These are phyloP conservation scores for Hirsutella minnesotensis DNA, from an alignment of 2,329 filamentous ascomycete genomes.

Conservation along the genomic window DNA sequence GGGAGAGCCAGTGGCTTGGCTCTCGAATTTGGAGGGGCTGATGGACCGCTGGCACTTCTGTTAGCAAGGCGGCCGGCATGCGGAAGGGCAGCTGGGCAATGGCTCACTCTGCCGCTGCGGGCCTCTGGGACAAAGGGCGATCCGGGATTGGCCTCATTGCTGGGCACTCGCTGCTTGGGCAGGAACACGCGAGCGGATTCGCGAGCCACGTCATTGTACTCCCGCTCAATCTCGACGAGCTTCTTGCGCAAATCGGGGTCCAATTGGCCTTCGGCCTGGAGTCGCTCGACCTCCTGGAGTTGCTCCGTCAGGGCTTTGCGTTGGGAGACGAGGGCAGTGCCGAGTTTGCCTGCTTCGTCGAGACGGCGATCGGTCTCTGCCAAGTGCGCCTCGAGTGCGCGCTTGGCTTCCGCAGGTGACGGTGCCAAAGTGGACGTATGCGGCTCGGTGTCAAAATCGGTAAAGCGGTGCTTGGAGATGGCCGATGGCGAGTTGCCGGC, in stretches of 20 bases:
- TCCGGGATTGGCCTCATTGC: slow-evolving; percentile 44
- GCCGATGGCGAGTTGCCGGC: slow-evolving; percentile 25
- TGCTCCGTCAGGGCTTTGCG: slow-evolving; percentile 72
- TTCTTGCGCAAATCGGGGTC: slow-evolving; percentile 72
- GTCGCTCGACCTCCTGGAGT: slow-evolving; percentile 71
- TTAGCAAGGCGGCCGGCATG: slow-evolving; percentile 6
- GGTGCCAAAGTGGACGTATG: slow-evolving; percentile 66
- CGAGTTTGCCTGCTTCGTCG: slow-evolving; percentile 81
- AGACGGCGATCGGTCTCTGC: slow-evolving; percentile 85
- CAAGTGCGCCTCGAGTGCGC: slow-evolving; percentile 81
- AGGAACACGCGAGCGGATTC: slow-evolving; percentile 85
- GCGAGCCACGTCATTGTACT: slow-evolving; percentile 86
- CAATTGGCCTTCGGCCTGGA: slow-evolving; percentile 65
- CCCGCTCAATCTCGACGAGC: slow-evolving; percentile 77
- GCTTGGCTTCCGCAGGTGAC: slow-evolving; percentile 78
- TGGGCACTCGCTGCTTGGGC: slow-evolving; percentile 69
- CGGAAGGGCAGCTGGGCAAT: not conserved
- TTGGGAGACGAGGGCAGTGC: slow-evolving; percentile 78
- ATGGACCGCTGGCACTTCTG: slow-evolving; percentile 44
- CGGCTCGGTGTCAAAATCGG: slow-evolving; percentile 68
- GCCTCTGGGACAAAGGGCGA: slow-evolving; percentile 43
- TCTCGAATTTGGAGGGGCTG: slow-evolving; percentile 69
- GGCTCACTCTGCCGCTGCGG: slow-evolving; percentile 39
- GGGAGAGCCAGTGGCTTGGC: slow-evolving; percentile 72
- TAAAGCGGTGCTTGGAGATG: slow-evolving; percentile 55